A percentile compares a stretch with the other conserved stretches of the same genome.
Conservation (phyloP, 345 rosid genomes). For the Salix caprea region DNA sequence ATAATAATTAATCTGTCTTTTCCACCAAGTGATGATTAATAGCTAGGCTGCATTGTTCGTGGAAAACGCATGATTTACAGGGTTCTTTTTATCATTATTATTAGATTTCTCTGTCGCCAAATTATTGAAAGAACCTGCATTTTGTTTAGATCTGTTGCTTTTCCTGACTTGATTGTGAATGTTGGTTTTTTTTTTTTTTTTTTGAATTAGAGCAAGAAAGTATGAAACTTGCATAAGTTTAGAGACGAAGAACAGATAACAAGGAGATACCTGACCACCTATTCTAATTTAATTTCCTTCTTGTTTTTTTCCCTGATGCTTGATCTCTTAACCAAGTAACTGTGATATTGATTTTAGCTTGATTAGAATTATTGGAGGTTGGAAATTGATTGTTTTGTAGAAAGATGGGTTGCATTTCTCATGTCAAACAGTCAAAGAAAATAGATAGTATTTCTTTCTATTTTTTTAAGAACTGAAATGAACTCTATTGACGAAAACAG, state of each 20-base stretch:
- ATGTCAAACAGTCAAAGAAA: too few species aligned
- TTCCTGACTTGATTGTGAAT: not conserved
- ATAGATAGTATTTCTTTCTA: too few species aligned
- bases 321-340: not conserved
- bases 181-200: slow-evolving; percentile 1
- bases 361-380: not conserved
- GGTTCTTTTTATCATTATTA: not conserved
- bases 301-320: not conserved
- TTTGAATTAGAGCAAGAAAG: not conserved
- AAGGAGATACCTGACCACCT: not conserved
- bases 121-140: not conserved
- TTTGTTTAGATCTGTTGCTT: slow-evolving; percentile 25
- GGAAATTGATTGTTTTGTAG: not conserved
- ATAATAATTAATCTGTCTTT: too few species aligned
- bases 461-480: not conserved
- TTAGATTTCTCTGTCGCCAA: not conserved
- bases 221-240: not conserved
- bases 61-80: not conserved
- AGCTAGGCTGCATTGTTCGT: not conserved
- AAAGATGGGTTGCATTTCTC: too few species aligned
- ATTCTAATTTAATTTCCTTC: not conserved
- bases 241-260: not conserved
- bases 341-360: too few species aligned
- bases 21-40: not conserved
- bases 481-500: not conserved